These are phyloP conservation scores for Yamadazyma triangularis DNA, from an alignment of 1,139 yeast species.

Conservation along the genomic window DNA sequence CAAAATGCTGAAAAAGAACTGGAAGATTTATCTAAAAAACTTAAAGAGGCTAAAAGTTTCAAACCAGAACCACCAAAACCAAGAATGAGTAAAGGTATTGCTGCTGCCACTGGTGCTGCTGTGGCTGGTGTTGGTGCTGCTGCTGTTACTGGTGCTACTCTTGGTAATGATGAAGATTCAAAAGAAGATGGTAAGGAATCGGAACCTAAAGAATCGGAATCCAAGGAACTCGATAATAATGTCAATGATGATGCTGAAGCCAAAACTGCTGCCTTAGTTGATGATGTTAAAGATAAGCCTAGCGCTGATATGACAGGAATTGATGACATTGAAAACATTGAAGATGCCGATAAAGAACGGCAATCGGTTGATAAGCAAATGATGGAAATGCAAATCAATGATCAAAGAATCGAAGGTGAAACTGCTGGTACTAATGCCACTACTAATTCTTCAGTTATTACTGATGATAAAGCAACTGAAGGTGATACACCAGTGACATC, in stretches of 20 bases:
- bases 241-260: conserved; percentile 1
- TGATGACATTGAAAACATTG: conserved; percentile 17
- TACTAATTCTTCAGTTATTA: conserved; percentile 34
- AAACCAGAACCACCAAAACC: conserved; percentile 16
- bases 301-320: conserved; percentile 26
- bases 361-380: neutral
- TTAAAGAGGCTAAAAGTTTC: conserved; percentile 17
- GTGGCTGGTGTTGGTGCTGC: conserved; percentile 21
- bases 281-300: conserved; percentile 21
- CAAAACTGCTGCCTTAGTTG: conserved; percentile 16
- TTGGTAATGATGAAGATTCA: conserved; percentile 5
- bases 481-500: conserved; percentile 55
- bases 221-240: conserved; percentile 2
- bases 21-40: conserved; percentile 22
- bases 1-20: conserved; percentile 30
- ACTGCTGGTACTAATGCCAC: conserved; percentile 22
- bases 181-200: conserved; percentile 24
- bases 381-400: neutral
- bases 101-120: conserved; percentile 23
- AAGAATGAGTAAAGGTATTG: conserved; percentile 5
- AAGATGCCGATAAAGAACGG: conserved; percentile 1
- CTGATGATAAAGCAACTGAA: conserved; percentile 20
- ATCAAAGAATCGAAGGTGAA: conserved; percentile 2
- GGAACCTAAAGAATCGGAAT: conserved; percentile 7
- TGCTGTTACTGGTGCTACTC: conserved; percentile 13